Percentiles rank a stretch among this genome's conserved stretches.
phyloP scores from a whole-genome alignment of 208 protist species.

The Leishmania tropica region DNA sequence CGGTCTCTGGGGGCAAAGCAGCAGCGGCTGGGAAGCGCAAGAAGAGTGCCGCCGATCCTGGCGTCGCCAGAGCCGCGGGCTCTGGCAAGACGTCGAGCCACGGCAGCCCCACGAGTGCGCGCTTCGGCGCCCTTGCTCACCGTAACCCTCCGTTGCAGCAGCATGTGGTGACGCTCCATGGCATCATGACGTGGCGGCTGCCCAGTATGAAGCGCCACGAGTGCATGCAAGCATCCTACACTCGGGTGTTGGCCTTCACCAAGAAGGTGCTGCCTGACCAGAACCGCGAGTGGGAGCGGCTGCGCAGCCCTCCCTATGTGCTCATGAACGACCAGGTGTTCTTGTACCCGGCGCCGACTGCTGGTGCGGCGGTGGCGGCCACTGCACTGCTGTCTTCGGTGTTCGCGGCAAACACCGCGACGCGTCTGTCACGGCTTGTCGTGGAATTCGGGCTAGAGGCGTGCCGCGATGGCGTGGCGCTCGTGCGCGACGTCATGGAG shows the following conservation, averaged over 20 bases:
- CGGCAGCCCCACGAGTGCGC: background rate
- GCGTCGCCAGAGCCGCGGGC: background rate
- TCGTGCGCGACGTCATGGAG: slow-evolving; percentile 77
- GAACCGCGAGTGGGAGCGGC: slow-evolving; percentile 62
- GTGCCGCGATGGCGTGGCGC: slow-evolving; percentile 54
- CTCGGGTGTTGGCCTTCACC: slow-evolving; percentile 63
- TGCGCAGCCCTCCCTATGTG: slow-evolving; percentile 64
- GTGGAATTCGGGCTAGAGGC: slow-evolving; percentile 84
- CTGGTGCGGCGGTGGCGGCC: background rate
- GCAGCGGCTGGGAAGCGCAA: slow-evolving; percentile 4
- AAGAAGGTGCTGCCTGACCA: slow-evolving; percentile 54
- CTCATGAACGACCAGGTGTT: slow-evolving; percentile 72
- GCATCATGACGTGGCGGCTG: slow-evolving; percentile 77
- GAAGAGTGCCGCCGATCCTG: background rate
- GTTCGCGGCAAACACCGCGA: slow-evolving; percentile 32
- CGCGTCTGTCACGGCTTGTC: slow-evolving; percentile 54
- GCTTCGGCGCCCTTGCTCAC: slow-evolving; percentile 18
- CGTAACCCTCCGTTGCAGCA: slow-evolving; percentile 12
- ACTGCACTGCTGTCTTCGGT: slow-evolving; percentile 11
- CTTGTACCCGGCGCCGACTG: slow-evolving; percentile 36
- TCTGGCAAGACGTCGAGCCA: background rate
- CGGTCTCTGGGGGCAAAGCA: background rate
- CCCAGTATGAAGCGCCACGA: slow-evolving; percentile 70
- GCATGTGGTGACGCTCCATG: slow-evolving; percentile 78
- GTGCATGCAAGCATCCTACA: slow-evolving; percentile 56